These are phyloP conservation scores for Vigna mungo DNA, from an alignment of 306 rosid genomes.

Conservation along the genomic window DNA sequence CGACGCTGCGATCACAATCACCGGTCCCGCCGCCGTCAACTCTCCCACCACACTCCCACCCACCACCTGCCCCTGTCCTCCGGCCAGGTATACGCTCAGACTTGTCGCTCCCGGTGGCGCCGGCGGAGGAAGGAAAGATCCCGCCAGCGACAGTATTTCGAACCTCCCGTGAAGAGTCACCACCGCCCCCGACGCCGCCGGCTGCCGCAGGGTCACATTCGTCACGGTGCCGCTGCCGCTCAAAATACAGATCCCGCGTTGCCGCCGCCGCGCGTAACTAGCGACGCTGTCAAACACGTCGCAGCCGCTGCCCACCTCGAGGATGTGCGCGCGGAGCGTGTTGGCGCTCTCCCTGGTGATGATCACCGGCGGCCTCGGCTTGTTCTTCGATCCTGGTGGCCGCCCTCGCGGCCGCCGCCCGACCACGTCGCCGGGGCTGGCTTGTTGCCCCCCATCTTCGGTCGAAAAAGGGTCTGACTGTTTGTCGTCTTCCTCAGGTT, in stretches of 20 bases:
- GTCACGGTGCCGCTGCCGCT: slow-evolving; percentile 87
- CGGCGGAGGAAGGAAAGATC: slow-evolving; percentile 89
- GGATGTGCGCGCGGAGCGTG: slow-evolving; percentile 91
- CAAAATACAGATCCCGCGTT: slow-evolving; percentile 91
- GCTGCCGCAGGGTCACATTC: slow-evolving; percentile 79
- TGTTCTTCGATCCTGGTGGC: slow-evolving; percentile 91
- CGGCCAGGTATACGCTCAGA: slow-evolving; percentile 69
- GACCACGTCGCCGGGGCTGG: slow-evolving; percentile 44
- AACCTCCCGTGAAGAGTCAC: slow-evolving; percentile 85
- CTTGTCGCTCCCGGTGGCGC: slow-evolving; percentile 95
- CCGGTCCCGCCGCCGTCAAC: slow-evolving; percentile 83
- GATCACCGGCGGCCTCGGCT: slow-evolving; percentile 78
- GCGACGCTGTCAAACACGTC: slow-evolving; percentile 85
- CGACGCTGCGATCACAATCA: slow-evolving; percentile 81
- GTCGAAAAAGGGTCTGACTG: slow-evolving; percentile 44
- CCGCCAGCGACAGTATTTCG: slow-evolving; percentile 82
- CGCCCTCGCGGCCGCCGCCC: slow-evolving; percentile 79
- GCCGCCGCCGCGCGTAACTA: slow-evolving; percentile 81
- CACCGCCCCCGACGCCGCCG: slow-evolving; percentile 67
- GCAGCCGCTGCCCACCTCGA: slow-evolving; percentile 78
- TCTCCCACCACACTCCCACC: slow-evolving; percentile 94
- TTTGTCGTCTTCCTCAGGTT: slow-evolving; percentile 50
- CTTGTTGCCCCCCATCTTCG: slow-evolving; percentile 49
- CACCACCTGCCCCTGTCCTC: slow-evolving; percentile 90
- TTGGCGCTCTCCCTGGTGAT: slow-evolving; percentile 91